Conservation (phyloP, 2,329 filamentous ascomycete species). For the Xenoacremonium recifei region DNA sequence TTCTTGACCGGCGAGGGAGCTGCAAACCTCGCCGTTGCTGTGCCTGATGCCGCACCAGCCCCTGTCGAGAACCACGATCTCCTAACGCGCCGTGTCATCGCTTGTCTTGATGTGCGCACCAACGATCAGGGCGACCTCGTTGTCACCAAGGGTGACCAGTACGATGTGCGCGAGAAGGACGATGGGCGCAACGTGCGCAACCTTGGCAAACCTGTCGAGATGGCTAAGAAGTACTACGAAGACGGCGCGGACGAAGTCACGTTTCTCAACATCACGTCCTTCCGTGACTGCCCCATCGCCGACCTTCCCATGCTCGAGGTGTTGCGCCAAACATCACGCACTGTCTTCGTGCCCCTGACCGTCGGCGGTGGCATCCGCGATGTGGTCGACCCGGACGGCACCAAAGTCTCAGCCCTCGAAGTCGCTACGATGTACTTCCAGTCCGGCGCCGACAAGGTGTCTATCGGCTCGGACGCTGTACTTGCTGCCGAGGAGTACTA, state of each 20-base stretch:
- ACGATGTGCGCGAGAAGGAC: conserved; percentile 91
- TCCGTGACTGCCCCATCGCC: conserved; percentile 89
- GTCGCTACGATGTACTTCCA: conserved; percentile 98
- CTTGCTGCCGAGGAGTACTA: conserved; percentile 91
- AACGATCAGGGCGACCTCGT: conserved; percentile 95
- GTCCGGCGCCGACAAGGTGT: conserved; percentile 95
- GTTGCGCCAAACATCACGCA: conserved; percentile 78
- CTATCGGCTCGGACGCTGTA: conserved; percentile 93
- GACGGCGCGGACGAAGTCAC: conserved; percentile 96
- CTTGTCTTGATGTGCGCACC: conserved; percentile 90
- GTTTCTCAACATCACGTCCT: conserved; percentile 97
- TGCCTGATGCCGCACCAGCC: conserved; percentile 15
- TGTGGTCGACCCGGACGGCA: conserved; percentile 85
- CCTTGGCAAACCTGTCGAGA: conserved; percentile 92
- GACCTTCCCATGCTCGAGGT: conserved; percentile 97
- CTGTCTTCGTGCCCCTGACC: conserved; percentile 93
- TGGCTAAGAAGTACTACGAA: conserved; percentile 92
- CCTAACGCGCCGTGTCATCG: conserved; percentile 89
- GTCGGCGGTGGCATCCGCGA: conserved; percentile 95
- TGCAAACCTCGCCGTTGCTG: conserved; percentile 42
- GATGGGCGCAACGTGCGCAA: conserved; percentile 72
- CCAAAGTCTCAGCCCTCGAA: conserved; percentile 81
- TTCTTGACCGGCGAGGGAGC: conserved; percentile 75
- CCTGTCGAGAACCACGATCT: conserved; percentile 51
- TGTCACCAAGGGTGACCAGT: conserved; percentile 97